Base-by-base conservation (phyloP, 169 alveolate genomes). In the Plasmodium berghei region DNA sequence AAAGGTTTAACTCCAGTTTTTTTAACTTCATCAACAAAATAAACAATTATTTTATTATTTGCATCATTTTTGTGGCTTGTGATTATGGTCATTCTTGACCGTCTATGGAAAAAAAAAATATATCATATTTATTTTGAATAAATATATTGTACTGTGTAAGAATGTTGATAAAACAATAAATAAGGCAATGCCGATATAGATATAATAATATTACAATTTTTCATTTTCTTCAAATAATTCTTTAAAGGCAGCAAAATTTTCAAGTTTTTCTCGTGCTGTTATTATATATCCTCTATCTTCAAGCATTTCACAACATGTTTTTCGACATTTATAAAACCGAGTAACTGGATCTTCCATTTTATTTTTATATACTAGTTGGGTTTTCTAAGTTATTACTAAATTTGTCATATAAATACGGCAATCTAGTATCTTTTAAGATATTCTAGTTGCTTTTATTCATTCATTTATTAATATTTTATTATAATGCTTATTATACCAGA, bases 1-100 rank as follows among this genome's bases (percentile, higher is more conserved):
- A 97, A 95, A 2, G 99, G 98, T 80, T 96, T 96, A 40, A 97
- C 99, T 9, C 99, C 99, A 8, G 98, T 96, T 71, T 96, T 96
- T 89, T 95, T 97, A 71, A 94, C 93, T 66, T 97, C 98, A 72
- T 97, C 98, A 6, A 98, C 97, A 88, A 97, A 97, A 89, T 95
- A 96, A 45, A 95, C 98, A 46, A 96, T 90, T 14, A 96, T 87
- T 74, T 95, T 93, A 34, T 96, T 87, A 49, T 93, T 95, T 49
- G 96, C 86, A 74, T 96, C 98, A 18, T 90, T 93, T 70, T 90
- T 96, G 56, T 87, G 96, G 9, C 96, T 93, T 16, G 97, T 96
- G 20, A 94, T 96, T 92, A 95, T 83, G 28, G 94, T 61, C 97
- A 95, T 95, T 72, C 94, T 94, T 12, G 97, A 92, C 46, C 98